Conservation (phyloP, 2,329 filamentous ascomycete species). For the Trichoderma endophyticum region DNA sequence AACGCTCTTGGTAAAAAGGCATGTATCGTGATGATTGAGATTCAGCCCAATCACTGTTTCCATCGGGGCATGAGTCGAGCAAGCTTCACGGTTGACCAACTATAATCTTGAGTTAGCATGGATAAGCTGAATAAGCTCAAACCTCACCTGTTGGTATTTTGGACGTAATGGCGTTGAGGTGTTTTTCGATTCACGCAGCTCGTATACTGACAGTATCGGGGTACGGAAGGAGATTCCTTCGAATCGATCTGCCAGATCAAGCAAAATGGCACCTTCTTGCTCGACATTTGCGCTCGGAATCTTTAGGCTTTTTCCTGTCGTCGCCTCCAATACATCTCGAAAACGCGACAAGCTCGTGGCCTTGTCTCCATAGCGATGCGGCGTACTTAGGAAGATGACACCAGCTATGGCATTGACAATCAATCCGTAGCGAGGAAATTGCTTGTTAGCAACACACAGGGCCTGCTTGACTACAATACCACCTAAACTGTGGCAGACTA, state of each 20-base stretch:
- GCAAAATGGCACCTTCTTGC: background rate
- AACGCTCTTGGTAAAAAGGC: background rate
- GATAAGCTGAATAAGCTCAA: background rate
- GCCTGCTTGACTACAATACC: background rate
- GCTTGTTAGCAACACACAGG: background rate
- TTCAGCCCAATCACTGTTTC: background rate
- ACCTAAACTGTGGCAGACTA: background rate
- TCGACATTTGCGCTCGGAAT: background rate
- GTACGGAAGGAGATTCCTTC: background rate
- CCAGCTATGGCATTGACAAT: background rate
- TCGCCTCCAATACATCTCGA: background rate
- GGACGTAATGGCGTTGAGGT: background rate
- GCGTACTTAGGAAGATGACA: background rate
- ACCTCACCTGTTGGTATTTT: background rate
- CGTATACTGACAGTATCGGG: background rate
- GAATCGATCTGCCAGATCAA: background rate
- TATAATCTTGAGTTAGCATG: background rate
- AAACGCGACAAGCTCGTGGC: background rate
- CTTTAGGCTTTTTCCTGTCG: background rate
- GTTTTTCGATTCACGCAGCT: background rate
- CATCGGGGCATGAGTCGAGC: background rate
- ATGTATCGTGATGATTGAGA: background rate
- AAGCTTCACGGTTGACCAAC: background rate
- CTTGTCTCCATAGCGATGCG: background rate
- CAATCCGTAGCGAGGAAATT: background rate